Base-by-base conservation (phyloP, 2,329 filamentous ascomycete species). In the Westerdykella sp. region DNA sequence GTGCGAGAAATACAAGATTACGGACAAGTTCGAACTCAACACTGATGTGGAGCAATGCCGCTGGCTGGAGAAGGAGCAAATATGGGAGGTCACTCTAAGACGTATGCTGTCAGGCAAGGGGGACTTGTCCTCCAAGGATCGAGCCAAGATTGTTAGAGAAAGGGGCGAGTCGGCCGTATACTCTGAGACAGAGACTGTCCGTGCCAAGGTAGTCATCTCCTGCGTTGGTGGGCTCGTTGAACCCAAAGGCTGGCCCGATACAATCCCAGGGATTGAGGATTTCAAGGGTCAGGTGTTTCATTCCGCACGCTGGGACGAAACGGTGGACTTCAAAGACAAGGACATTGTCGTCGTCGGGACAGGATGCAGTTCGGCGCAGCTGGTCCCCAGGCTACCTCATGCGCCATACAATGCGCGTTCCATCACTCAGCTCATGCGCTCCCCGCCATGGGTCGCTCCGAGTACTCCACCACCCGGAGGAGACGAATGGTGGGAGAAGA, bases 341-440 rank as follows among this genome's bases (percentile, higher is more conserved):
- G 68, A 80, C 48, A 74, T 81, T 1, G 66, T 80, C 9, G 73
- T 81, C 9, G 58, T 81, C 37, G 78, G 78, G 4, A 79, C 76
- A 2, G 78, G 78, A 11, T 80, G 78, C 54, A 76, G 71, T 50
- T 76, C 77, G 2, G 73, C 74, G 12, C 78, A 81, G 49, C 69
- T 81, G 18, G 71, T 81, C 6, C 77, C 78, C 1, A 54, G 65
- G 31, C 62, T 81, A 5, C 68, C 68, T 3, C 67, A 73, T 34
- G 67, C 67, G 16, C 68, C 71, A 9, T 69, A 68, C 48, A 72
- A 70, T 16, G 75, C 73, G 25, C 79, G 74, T 53, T 74, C 73
- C 5, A 72, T 81, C n/a, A 79, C 76, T 1, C 78, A 81, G 49
- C 49, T 81, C 6, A 78, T 81, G 74, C 66, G 76, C 13, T 74